Evolutionary conservation across 192 early-diverging fungal genomes (phyloP).

Genomic region (Backusella luteola): DNA sequence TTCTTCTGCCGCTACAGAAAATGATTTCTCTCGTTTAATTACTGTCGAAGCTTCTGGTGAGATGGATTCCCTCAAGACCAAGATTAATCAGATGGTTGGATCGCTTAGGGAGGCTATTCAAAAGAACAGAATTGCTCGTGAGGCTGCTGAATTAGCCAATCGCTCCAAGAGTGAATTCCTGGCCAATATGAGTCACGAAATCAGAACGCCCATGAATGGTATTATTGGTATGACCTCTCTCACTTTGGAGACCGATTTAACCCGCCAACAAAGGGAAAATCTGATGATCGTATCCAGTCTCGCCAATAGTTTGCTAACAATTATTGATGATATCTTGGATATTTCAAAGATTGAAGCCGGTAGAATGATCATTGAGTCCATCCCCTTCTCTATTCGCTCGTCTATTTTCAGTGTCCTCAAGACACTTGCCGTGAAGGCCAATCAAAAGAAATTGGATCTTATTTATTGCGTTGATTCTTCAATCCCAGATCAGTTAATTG

Average conservation of each 20-base stretch:
- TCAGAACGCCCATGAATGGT: slow-evolving; percentile 71
- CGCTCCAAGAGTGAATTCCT: slow-evolving; percentile 72
- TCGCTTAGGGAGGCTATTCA: slow-evolving; percentile 73
- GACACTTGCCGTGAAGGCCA: slow-evolving; percentile 60
- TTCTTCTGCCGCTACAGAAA: slow-evolving; percentile 53
- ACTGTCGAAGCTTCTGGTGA: slow-evolving; percentile 65
- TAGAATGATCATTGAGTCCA: slow-evolving; percentile 63
- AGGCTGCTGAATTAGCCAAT: slow-evolving; percentile 77
- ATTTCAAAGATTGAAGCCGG: slow-evolving; percentile 80
- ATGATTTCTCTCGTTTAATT: slow-evolving; percentile 57
- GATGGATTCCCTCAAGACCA: slow-evolving; percentile 60
- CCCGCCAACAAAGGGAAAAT: slow-evolving; percentile 66
- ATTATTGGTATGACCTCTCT: slow-evolving; percentile 69
- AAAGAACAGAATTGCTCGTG: slow-evolving; percentile 73
- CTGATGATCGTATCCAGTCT: slow-evolving; percentile 43
- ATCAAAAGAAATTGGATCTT: slow-evolving; percentile 58
- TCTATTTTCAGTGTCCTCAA: slow-evolving; percentile 60
- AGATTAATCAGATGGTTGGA: slow-evolving; percentile 70
- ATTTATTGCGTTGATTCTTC: slow-evolving; percentile 55
- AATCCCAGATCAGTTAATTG: slow-evolving; percentile 60
- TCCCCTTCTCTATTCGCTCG: slow-evolving; percentile 58
- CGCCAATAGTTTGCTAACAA: slow-evolving; percentile 42
- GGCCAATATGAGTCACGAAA: slow-evolving; percentile 66
- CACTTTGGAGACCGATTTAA: slow-evolving; percentile 67
- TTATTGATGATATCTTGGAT: slow-evolving; percentile 60